Evolutionary conservation across 305 asterid species (phyloP), one percentile per base, ranked within the genome.

Genomic region (Fraxinus floribunda): DNA sequence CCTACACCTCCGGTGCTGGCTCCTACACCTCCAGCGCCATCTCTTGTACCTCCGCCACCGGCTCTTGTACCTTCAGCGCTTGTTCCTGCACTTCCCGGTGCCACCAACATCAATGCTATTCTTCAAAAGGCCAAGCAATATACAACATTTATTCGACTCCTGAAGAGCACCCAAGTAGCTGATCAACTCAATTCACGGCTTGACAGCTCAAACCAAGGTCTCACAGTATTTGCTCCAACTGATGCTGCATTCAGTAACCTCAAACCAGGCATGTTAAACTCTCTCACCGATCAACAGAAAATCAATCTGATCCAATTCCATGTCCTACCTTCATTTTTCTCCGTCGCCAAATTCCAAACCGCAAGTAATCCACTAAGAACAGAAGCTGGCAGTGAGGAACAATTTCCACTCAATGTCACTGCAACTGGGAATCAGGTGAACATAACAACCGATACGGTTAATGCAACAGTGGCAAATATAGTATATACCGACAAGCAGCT

Each of bases 361-460:
- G 88, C 84, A 0, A 93, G 92, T 86, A 90, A 92, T n/a, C 97
- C 95, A 0, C 15, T 93, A 3, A 82, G 87, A 35, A 92, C 96
- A 0, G 91, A 93, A 52, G 96, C 95, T 11, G 92, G 89, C 16
- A 82, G 87, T 20, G 86, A 87, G 7, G 91, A 91, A 13, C 78
- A 89, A 32, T 92, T 88, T 83, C 89, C 90, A 0, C 3, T 90
- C 38, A 90, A 92, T 75, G 87, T 91, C 36, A 90, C 91, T 9
- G 81, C 92, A 7, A 38, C 90, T 0, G 92, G 91, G 41, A 84
- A 81, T 66, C 78, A 81, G 26, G 88, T 93, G 38, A 93, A 92
- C 81, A 77, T 93, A 30, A 87, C 97, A 3, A 89, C 93, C 0
- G 97, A 94, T 0, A 81, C 89, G 60, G 88, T 89, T 5, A 87